These are phyloP conservation scores for Teratosphaeria pseudoeucalypti DNA, from an alignment of 2,329 filamentous ascomycete genomes.

Conservation along the genomic window DNA sequence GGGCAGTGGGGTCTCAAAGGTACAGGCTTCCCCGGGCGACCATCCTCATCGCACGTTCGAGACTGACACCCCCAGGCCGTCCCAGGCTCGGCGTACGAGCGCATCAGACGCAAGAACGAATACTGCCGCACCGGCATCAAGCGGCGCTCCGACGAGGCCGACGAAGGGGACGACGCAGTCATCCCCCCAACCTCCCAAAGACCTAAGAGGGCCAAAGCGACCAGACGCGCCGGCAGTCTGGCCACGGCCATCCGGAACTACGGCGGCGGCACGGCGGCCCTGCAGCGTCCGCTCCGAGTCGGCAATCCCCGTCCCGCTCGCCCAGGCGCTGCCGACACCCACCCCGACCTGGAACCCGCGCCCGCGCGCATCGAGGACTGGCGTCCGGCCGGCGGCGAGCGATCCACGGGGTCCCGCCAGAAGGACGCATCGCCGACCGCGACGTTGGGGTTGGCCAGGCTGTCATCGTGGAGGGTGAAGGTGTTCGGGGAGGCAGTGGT, in stretches of 20 bases:
- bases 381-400: slow-evolving; percentile 5
- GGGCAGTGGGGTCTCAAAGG: not conserved
- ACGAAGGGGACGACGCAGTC: not conserved
- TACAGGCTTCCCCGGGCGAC: not conserved
- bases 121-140: not conserved
- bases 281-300: not conserved
- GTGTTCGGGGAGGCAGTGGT: not conserved
- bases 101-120: not conserved
- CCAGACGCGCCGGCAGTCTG: not conserved
- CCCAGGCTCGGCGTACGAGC: slow-evolving; percentile 1
- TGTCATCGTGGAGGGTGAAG: slow-evolving; percentile 5
- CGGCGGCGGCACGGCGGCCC: not conserved
- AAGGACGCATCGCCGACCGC: not conserved
- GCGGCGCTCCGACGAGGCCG: not conserved
- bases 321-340: not conserved
- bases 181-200: not conserved
- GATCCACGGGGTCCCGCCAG: not conserved
- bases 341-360: not conserved
- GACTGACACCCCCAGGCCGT: not conserved
- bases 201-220: not conserved
- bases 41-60: not conserved
- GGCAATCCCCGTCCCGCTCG: not conserved
- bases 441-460: slow-evolving; percentile 3
- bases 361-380: slow-evolving; percentile 1
- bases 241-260: not conserved